These are phyloP conservation scores for Taiozyma sp. DNA, from an alignment of 1,139 yeast species.

Conservation along the genomic window DNA sequence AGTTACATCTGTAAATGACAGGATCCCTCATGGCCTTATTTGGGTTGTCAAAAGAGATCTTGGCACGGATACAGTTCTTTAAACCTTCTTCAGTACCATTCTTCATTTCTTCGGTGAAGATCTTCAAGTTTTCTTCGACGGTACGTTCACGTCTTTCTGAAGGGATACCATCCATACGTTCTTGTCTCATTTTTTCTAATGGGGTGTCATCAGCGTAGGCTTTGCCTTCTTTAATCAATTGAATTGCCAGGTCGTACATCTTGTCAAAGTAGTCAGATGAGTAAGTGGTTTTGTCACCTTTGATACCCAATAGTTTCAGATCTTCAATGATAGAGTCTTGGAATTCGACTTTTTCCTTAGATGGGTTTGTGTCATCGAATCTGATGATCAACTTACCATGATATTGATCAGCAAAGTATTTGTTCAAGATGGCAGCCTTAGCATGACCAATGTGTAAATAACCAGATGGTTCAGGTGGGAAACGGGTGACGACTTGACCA, in stretches of 20 bases:
- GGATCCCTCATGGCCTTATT: constrained; percentile 97
- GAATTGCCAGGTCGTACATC: constrained; percentile 80
- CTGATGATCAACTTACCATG: constrained; percentile 92
- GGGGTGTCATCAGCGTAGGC: constrained; percentile 98
- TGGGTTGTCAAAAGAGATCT: constrained; percentile 81
- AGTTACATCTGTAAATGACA: constrained; percentile 91
- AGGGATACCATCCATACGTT: constrained; percentile 94
- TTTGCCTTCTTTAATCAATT: constrained; percentile 87
- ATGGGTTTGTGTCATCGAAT: constrained; percentile 96
- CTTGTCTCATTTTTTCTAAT: constrained; percentile 91
- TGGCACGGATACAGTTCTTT: constrained; percentile 89
- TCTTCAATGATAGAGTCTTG: constrained; percentile 91
- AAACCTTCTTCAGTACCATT: constrained; percentile 88
- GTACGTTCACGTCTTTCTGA: constrained; percentile 86
- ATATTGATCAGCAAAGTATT: constrained; percentile 90
- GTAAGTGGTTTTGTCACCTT: constrained; percentile 80
- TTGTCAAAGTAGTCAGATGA: constrained; percentile 89
- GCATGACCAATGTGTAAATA: constrained; percentile 96
- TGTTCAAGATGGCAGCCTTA: constrained; percentile 92
- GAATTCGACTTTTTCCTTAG: constrained; percentile 89
- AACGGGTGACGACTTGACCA: constrained; percentile 95
- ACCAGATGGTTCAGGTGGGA: constrained; percentile 88
- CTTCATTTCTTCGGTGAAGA: constrained; percentile 87
- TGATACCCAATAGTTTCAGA: constrained; percentile 79
- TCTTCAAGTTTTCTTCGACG: constrained; percentile 80